A percentile compares a stretch with the other conserved stretches of the same genome.
phyloP scores from a whole-genome alignment of 371 early-diverging fungal species.

The Syncephalastrum racemosum region DNA sequence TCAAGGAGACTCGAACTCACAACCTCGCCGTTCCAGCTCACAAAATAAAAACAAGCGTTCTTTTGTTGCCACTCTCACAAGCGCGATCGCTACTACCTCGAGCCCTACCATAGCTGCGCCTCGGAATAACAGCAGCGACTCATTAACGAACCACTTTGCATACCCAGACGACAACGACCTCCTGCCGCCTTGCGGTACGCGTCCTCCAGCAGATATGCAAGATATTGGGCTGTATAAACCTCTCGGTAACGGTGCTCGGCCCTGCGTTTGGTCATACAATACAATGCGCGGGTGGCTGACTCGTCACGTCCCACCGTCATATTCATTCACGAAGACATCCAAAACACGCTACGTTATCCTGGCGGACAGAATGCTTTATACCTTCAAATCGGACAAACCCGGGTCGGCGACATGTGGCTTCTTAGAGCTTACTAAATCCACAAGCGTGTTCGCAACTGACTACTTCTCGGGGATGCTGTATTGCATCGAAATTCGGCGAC shows the following conservation, averaged over 20 bases:
- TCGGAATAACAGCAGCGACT: too few relatives aligned
- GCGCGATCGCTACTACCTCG: background rate
- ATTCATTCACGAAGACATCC: constrained; percentile 29
- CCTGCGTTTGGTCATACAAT: constrained; percentile 21
- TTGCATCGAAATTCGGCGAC: constrained; percentile 37
- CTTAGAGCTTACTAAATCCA: constrained; percentile 29
- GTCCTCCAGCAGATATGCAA: too few relatives aligned
- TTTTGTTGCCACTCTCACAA: background rate
- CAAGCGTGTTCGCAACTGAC: constrained; percentile 39
- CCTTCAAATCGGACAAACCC: constrained; percentile 32
- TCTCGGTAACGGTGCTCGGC: too few relatives aligned
- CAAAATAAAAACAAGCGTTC: background rate
- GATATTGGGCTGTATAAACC: too few relatives aligned
- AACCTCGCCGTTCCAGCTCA: constrained; percentile 8
- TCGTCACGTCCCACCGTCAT: constrained; percentile 32
- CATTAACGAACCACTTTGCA: too few relatives aligned
- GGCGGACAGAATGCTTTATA: constrained; percentile 35
- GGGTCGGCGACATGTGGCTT: constrained; percentile 28
- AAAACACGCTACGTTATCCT: constrained; percentile 34
- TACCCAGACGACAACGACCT: too few relatives aligned
- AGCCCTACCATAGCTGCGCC: background rate
- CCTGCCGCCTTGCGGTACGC: too few relatives aligned
- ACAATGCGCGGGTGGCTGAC: constrained; percentile 34
- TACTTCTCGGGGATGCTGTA: constrained; percentile 25
- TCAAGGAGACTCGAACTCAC: background rate